These are phyloP conservation scores for Pythium coloratum DNA, from an alignment of 352 stramenopile genomes.

Conservation along the genomic window DNA sequence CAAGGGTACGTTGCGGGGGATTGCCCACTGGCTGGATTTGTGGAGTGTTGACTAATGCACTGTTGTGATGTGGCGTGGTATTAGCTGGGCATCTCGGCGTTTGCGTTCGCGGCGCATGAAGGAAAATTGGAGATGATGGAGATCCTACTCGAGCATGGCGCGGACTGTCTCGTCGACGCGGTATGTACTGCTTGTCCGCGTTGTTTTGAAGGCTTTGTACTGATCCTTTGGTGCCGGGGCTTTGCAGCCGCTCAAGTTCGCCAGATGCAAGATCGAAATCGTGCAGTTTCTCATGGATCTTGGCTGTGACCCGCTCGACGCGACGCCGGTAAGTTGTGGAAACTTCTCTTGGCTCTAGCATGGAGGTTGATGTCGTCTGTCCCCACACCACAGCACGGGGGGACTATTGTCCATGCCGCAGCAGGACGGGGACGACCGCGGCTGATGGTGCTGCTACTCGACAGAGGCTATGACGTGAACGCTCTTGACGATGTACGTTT, in stretches of 20 bases:
- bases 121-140: not conserved
- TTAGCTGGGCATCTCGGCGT: not conserved
- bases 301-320: not conserved
- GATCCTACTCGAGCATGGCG: too few relatives aligned
- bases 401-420: not conserved
- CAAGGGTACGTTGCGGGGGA: too few relatives aligned
- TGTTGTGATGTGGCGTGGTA: not conserved
- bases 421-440: too few relatives aligned
- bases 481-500: not conserved
- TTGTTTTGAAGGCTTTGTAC: too few relatives aligned
- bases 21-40: too few relatives aligned
- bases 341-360: too few relatives aligned
- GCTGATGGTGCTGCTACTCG: not conserved
- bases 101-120: not conserved
- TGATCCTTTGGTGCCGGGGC: too few relatives aligned
- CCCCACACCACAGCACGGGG: too few relatives aligned
- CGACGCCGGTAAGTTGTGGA: too few relatives aligned
- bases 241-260: not conserved
- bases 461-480: not conserved
- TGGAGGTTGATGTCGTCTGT: too few relatives aligned
- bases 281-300: not conserved
- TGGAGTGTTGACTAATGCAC: not conserved
- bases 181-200: too few relatives aligned
- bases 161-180: too few relatives aligned
- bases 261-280: not conserved